A percentile compares a stretch with the other conserved stretches of the same genome.
phyloP scores from a whole-genome alignment of 2,329 filamentous ascomycete species.

The Penicillium crustosum region DNA sequence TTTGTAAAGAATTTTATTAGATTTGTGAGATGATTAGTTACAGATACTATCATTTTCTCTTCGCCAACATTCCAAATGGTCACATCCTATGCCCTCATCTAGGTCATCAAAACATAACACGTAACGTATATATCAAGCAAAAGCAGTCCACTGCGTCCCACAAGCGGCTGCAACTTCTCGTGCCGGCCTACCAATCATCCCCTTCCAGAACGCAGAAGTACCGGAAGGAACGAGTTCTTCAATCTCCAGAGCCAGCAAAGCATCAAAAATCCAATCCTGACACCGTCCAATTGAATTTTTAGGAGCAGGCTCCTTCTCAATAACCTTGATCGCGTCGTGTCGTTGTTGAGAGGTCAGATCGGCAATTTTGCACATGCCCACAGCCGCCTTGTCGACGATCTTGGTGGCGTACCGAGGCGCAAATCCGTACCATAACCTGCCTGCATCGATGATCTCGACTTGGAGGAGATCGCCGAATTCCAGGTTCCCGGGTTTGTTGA shows the following conservation, averaged over 20 bases:
- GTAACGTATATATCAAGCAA: constrained; percentile 1
- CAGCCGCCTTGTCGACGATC: constrained; percentile 23
- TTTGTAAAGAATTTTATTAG: neutral
- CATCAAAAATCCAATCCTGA: constrained; percentile 30
- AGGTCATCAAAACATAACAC: neutral
- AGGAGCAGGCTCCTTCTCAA: constrained; percentile 22
- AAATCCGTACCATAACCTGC: constrained; percentile 27
- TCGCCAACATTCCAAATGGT: neutral
- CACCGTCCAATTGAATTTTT: constrained; percentile 21
- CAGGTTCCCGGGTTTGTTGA: constrained; percentile 18
- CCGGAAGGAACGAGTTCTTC: constrained; percentile 27
- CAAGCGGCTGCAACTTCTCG: constrained; percentile 12
- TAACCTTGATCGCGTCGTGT: constrained; percentile 18
- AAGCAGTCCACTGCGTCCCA: constrained; percentile 14
- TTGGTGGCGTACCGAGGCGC: constrained; percentile 22
- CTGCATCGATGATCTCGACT: constrained; percentile 24
- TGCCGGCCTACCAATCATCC: constrained; percentile 20
- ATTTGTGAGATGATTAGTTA: neutral
- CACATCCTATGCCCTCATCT: neutral
- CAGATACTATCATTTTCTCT: neutral
- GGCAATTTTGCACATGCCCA: constrained; percentile 24
- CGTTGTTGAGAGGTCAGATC: constrained; percentile 20
- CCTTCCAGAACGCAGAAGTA: constrained; percentile 28
- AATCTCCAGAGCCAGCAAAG: constrained; percentile 26
- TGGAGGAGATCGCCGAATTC: constrained; percentile 29